Base-by-base conservation (phyloP, 371 early-diverging fungal species). In the Mortierella sp. region DNA sequence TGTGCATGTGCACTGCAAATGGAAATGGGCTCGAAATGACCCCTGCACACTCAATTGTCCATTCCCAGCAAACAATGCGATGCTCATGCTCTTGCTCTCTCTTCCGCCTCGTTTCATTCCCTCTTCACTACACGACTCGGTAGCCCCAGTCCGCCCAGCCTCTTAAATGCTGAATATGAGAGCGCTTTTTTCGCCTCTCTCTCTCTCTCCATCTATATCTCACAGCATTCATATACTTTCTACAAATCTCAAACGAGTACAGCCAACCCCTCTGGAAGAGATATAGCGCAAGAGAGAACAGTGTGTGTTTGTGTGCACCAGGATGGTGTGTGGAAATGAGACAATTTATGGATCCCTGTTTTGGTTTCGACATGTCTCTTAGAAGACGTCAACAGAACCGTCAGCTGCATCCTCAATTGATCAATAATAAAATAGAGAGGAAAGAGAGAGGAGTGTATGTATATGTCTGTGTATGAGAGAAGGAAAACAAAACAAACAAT, bases 61-160 rank as follows among this genome's bases (percentile, higher is more conserved):
- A 73, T 73, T 67, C 73, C 62, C 66, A 73, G 73, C 73, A 73
- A 68, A 62, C 68, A 73, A 73, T 73, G 68, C 74, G 74, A 68
- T 68, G 68, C 68, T 62, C 72, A 37, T 51, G 39, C 52, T 40
- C 61, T 22, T 8, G 8, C n/a, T 10, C 68, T 49, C 16, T 59
- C 3, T 47, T 12, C 28, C 40, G 20, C 20, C 18, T 35, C 9
- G 43, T 39, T 45, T 47, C 45, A 57, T 57, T 11, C 30, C 30
- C 30, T 30, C 30, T 30, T 30, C 30, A 30, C 30, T 30, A 4
- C 30, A 30, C 4, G 30, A 4, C 30, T 6, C 18, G 49, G 37
- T 55, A 18, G 28, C 24, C 54, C n/a, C 51, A 51, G 6, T 9
- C 37, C 8, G 12, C 26, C 14, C 45, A 62, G n/a, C 26, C 40